Evolutionary conservation across 208 protist genomes (phyloP), one percentile per base, ranked within the genome.

Genomic region (Kentomonas sorsogonicus): DNA sequence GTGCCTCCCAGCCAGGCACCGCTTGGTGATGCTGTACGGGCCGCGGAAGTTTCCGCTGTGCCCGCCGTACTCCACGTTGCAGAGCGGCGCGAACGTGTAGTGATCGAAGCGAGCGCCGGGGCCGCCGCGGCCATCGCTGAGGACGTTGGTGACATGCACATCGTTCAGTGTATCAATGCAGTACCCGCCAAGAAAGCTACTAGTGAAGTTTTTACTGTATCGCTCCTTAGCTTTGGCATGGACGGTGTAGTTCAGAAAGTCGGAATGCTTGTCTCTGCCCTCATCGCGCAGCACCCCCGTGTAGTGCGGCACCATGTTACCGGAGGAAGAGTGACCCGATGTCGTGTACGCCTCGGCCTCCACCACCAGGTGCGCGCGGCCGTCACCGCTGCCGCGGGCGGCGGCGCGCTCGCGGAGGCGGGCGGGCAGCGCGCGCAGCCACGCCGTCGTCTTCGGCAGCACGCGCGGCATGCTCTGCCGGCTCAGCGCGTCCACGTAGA

Each of bases 401-500:
- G n/a, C n/a, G n/a, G n/a, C n/a, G n/a, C n/a, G n/a, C 20, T 66
- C 43, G 18, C 55, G 46, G 2, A 13, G 20, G 15, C 63, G 27
- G n/a, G n/a, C n/a, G n/a, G n/a, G n/a, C 44, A 89, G 77, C 13
- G 75, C 53, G 1, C 46, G 65, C 30, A 86, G 4, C 64, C 75
- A 85, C 36, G 38, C 41, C 16, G 53, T 60, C 25, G 86, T 83
- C 34, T 62, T 60, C 3, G 78, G 83, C 44, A 90, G 56, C 36
- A 69, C 69, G 22, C 83, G 77, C 20, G 38, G 26, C n/a, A 82
- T 63, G 27, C 69, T 72, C 43, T 77, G 69, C 18, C 83, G 74
- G 43, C 83, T 86, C 23, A 83, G 64, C 0, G 83, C 55, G 66
- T 86, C 83, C 41, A 90, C 58, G 22, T 84, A 16, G 18, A 90